phyloP scores from a whole-genome alignment of 352 stramenopile genomes.

The Phytophthora pistaciae region DNA sequence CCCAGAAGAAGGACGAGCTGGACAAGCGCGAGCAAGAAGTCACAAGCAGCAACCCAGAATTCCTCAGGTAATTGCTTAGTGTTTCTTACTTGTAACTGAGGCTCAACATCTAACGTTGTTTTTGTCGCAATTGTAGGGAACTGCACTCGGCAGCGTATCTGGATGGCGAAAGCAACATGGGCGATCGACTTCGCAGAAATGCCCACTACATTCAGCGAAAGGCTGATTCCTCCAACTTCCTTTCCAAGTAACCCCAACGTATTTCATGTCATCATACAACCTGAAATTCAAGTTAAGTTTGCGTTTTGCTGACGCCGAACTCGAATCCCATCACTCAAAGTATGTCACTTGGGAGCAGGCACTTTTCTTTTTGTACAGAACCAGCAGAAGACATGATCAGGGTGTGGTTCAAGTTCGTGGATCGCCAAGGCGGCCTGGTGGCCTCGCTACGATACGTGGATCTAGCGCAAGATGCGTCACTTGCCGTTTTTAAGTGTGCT shows the following conservation, averaged over 20 bases:
- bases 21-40: conserved; percentile 62
- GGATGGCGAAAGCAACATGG: conserved; percentile 67
- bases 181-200: conserved; percentile 80
- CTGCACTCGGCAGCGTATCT: conserved; percentile 83
- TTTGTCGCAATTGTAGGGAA: conserved; percentile 42
- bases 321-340: too few relatives aligned
- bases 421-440: neutral
- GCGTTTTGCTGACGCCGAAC: too few relatives aligned
- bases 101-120: neutral
- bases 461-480: neutral
- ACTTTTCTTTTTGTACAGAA: too few relatives aligned
- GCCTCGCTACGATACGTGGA: neutral
- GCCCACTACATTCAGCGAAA: conserved; percentile 89
- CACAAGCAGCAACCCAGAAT: conserved; percentile 68
- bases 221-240: conserved; percentile 81
- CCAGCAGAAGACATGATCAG: too few relatives aligned
- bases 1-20: conserved; percentile 62
- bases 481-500: neutral
- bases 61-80: conserved; percentile 66
- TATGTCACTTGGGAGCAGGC: too few relatives aligned
- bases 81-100: neutral
- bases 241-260: conserved; percentile 61
- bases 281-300: neutral
- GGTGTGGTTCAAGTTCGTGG: neutral
- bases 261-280: conserved; percentile 3